Base-by-base conservation (phyloP, 805 yeast species). In the Ogataea saltuana region DNA sequence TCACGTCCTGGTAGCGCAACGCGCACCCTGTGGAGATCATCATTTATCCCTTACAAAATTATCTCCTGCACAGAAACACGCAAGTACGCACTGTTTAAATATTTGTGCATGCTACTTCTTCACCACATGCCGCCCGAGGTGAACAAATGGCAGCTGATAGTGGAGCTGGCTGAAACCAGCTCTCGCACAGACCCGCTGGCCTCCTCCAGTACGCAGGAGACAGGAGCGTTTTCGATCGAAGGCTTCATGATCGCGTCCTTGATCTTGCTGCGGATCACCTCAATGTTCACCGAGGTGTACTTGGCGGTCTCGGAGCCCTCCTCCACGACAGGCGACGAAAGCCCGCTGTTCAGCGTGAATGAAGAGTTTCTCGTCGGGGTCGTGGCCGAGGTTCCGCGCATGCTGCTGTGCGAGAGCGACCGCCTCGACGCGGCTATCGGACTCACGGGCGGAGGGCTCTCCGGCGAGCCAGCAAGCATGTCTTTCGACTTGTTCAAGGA, bases 231-330 rank as follows among this genome's bases (percentile, higher is more conserved):
- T 3, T 31, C 40, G 13, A 55, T 39, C 9, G 40, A 18, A 3
- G 60, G 60, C 13, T 27, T 39, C 8, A 38, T 47, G 13, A 40
- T 37, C 11, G 45, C 34, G 8, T 52, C 52, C 34, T 28, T 39
- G 8, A 55, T 18, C 9, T 27, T 45, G 13, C 13, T 18, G 17
- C 33, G 11, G 8, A 55, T 48, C 6, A 50, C 19, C 11, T 49
- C 55, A 18, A 44, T 18, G 10, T 55, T 30, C 16, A 52, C 53
- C 17, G 56, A 43, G 4, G 53, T 40, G 33, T 51, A 55, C 32
- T 39, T 45, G 18, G 49, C 47, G 3, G 59, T 55, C 8, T 54
- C 55, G 7, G 51, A 40, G 12, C 38, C 15, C 9, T 13, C 32
- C 8, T 45, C 49, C 10, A 30, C 3, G 15, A 17, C 17, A 15